These are phyloP conservation scores for Candida pseudoglaebosa DNA, from an alignment of 805 yeast species.

Conservation along the genomic window DNA sequence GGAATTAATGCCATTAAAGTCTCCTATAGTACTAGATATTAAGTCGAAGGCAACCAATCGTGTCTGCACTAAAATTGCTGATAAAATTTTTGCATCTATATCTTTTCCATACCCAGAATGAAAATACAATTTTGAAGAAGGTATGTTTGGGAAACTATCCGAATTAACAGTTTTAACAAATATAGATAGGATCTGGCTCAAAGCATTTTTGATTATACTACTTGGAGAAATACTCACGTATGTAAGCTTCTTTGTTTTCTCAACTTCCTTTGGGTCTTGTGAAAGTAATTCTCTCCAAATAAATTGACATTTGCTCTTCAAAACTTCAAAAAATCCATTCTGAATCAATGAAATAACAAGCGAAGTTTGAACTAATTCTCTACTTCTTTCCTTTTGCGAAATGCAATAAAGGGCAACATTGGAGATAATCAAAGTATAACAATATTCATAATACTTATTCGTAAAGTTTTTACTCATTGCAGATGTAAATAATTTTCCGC, in stretches of 20 bases:
- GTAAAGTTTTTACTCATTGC: conserved; percentile 20
- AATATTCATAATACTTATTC: conserved; percentile 24
- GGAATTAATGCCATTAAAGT: conserved; percentile 10
- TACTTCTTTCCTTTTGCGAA: conserved; percentile 20
- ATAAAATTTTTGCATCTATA: conserved; percentile 17
- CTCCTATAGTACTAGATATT: conserved; percentile 29
- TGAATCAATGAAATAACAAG: conserved; percentile 50
- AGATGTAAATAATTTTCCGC: conserved; percentile 22
- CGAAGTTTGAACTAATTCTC: conserved; percentile 30
- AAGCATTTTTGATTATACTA: conserved; percentile 37
- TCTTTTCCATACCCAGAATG: conserved; percentile 15
- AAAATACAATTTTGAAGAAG: conserved; percentile 31
- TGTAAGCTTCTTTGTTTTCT: conserved; percentile 24
- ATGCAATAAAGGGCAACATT: conserved; percentile 39
- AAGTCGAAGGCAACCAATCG: conserved; percentile 39
- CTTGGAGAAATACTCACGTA: conserved; percentile 31
- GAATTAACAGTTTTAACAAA: conserved; percentile 42
- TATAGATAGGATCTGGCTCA: conserved; percentile 40
- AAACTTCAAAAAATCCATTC: conserved; percentile 40
- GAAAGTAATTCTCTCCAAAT: conserved; percentile 16
- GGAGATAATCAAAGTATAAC: conserved; percentile 22
- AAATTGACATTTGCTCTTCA: conserved; percentile 21
- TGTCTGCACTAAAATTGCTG: conserved; percentile 35
- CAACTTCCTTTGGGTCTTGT: conserved; percentile 13
- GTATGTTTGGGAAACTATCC: conserved; percentile 32